Evolutionary conservation across 2,329 filamentous ascomycete species (phyloP), one percentile per base, ranked within the genome.

Genomic region (Ploettnerulaceae sp.): DNA sequence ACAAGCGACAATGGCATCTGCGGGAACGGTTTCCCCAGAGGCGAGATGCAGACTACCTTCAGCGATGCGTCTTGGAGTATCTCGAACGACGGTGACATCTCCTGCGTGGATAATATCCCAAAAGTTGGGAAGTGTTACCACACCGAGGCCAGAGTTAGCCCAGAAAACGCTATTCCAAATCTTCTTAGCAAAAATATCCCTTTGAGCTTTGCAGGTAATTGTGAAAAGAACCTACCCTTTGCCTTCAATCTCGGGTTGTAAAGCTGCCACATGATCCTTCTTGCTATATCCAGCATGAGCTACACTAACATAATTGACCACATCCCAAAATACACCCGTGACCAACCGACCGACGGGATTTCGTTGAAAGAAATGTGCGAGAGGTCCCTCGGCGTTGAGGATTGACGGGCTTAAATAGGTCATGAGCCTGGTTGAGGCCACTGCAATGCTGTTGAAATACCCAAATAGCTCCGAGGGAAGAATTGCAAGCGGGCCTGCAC

Each of bases 401-500:
- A 51, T 51, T 14, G 37, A 51, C 6, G 48, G 44, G 28, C 21
- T 39, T 34, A 47, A 36, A 18, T 51, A 45, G 2, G 48, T 32
- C 9, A 45, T 18, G 6, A 59, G 24, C 36, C 55, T 34, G 51
- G 56, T 39, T 49, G 48, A 52, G 51, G 40, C 40, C 7, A 52
- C 38, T 21, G 48, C 40, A 15, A 43, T 42, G 29, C 31, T 38
- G 17, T 38, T 47, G 5, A 18, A 29, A 3, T 46, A 32, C 7
- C 42, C 42, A 37, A 31, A 47, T 28, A 43, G 43, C 24, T 34
- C 25, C 0, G 45, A 26, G 12, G 41, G 29, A 7, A 25, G 31
- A 15, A 25, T 24, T 8, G 65, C n/a, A n/a, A n/a, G n/a, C n/a
- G n/a, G 63, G 0, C 66, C 66, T 7, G 59, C 48, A 2, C 42